A percentile compares a stretch with the other conserved stretches of the same genome.
These are phyloP conservation scores for Cytospora mali DNA, from an alignment of 2,329 filamentous ascomycete genomes.

Conservation along the genomic window DNA sequence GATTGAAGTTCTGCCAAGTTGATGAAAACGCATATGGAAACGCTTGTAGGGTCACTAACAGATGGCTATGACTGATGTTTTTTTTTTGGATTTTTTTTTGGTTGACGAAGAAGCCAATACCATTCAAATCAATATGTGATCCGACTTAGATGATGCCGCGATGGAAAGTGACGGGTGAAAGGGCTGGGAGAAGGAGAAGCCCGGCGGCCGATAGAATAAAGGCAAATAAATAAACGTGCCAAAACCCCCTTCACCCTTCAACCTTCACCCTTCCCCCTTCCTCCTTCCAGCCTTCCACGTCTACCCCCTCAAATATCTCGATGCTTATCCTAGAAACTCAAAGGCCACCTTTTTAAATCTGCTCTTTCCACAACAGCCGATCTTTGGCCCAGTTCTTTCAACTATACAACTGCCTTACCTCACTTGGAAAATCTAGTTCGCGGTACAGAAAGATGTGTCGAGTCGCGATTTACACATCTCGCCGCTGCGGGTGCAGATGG, in stretches of 20 bases:
- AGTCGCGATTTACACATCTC: slow-evolving; percentile 52
- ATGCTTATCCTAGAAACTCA: not conserved
- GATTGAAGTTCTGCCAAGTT: not conserved
- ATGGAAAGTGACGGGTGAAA: too few species aligned
- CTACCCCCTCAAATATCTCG: too few species aligned
- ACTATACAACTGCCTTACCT: too few species aligned
- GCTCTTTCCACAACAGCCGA: not conserved
- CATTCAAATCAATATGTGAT: not conserved
- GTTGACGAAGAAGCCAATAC: not conserved
- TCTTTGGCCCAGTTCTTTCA: not conserved
- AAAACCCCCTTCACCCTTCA: too few species aligned
- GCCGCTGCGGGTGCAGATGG: slow-evolving; percentile 56
- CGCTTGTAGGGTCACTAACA: not conserved
- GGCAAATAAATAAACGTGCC: too few species aligned
- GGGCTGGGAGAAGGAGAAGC: too few species aligned
- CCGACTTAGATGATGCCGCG: not conserved
- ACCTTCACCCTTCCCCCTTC: too few species aligned
- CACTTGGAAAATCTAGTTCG: not conserved
- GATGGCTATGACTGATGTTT: not conserved
- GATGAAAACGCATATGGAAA: not conserved
- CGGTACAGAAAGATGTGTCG: slow-evolving; percentile 48
- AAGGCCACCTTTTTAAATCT: not conserved
- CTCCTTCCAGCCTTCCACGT: too few species aligned
- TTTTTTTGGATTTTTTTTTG: not conserved
- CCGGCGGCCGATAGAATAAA: too few species aligned